Percentiles rank a stretch among this genome's conserved stretches.
phyloP scores from a whole-genome alignment of 2,329 filamentous ascomycete genomes.

The Coniella vitis region DNA sequence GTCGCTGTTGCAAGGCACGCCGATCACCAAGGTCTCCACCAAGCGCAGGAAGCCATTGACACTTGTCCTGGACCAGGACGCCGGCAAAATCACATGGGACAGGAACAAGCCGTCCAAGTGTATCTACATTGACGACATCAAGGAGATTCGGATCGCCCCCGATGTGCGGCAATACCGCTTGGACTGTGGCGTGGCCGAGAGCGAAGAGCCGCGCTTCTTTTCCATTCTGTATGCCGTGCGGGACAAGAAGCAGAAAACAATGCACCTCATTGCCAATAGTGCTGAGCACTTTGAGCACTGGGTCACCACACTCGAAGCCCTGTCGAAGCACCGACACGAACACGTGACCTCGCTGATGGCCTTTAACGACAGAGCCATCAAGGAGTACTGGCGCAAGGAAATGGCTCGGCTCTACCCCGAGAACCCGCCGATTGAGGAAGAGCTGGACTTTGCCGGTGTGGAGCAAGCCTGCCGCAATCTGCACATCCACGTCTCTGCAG shows the following conservation, averaged over 20 bases:
- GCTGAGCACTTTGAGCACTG: conserved; percentile 67
- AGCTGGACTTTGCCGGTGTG: conserved; percentile 70
- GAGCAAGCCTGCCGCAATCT: conserved; percentile 80
- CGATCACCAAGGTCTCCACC: conserved; percentile 77
- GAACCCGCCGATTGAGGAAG: conserved; percentile 50
- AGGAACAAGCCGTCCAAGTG: conserved; percentile 69
- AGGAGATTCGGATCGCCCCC: conserved; percentile 75
- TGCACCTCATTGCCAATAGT: conserved; percentile 80
- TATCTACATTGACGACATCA: conserved; percentile 92
- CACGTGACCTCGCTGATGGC: conserved; percentile 85
- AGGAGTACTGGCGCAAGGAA: conserved; percentile 78
- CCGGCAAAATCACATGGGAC: conserved; percentile 86
- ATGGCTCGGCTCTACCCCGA: conserved; percentile 62
- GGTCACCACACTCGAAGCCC: conserved; percentile 76
- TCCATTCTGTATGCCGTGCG: conserved; percentile 81
- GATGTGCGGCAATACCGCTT: conserved; percentile 86
- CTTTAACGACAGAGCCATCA: conserved; percentile 75
- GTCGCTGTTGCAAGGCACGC: conserved; percentile 70
- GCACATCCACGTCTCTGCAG: conserved; percentile 82
- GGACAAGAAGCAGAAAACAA: conserved; percentile 75
- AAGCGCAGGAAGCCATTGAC: conserved; percentile 70
- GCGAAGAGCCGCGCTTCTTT: conserved; percentile 70
- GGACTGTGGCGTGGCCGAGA: conserved; percentile 65
- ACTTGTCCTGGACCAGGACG: conserved; percentile 69
- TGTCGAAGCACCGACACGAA: conserved; percentile 80